Evolutionary conservation across 2,329 filamentous ascomycete genomes (phyloP).

Genomic region (Calonectria pteridis): DNA sequence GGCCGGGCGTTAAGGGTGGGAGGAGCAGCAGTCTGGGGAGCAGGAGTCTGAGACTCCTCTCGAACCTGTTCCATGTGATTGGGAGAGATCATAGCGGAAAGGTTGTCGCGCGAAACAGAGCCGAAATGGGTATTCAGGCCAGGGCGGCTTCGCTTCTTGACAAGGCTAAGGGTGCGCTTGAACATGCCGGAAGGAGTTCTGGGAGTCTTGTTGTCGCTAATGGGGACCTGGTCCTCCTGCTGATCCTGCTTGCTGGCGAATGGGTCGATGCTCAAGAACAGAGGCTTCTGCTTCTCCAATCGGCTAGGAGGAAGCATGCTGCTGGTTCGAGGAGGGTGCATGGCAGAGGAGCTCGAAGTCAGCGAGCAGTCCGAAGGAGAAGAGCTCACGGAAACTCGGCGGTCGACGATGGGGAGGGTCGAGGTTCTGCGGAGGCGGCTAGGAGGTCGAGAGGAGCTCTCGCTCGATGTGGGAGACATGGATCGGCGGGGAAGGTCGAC

Average conservation of each 20-base stretch:
- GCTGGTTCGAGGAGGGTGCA: constrained; percentile 58
- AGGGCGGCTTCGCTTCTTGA: constrained; percentile 67
- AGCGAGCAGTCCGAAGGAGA: constrained; percentile 45
- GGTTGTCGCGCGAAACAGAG: constrained; percentile 50
- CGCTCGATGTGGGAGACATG: constrained; percentile 55
- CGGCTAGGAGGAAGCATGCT: constrained; percentile 55
- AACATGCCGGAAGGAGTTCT: constrained; percentile 61
- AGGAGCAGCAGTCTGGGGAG: background rate
- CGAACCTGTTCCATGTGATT: constrained; percentile 51
- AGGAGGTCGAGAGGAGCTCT: constrained; percentile 35
- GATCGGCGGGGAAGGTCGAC: constrained; percentile 64
- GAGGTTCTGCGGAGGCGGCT: constrained; percentile 46
- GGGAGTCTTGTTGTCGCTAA: constrained; percentile 37
- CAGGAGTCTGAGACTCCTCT: constrained; percentile 42
- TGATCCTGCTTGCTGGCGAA: constrained; percentile 54
- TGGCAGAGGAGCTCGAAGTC: constrained; percentile 34
- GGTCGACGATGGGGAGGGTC: constrained; percentile 50
- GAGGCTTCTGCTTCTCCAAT: constrained; percentile 54
- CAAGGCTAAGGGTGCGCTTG: constrained; percentile 66
- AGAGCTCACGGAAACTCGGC: constrained; percentile 50
- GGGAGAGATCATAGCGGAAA: constrained; percentile 43
- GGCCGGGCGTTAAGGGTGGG: constrained; percentile 42
- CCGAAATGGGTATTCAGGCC: constrained; percentile 55
- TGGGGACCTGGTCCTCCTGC: constrained; percentile 44
- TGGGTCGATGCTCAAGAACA: constrained; percentile 68